Evolutionary conservation across 176 grass and related monocot genomes (phyloP).

Genomic region (Ensete glaucum): DNA sequence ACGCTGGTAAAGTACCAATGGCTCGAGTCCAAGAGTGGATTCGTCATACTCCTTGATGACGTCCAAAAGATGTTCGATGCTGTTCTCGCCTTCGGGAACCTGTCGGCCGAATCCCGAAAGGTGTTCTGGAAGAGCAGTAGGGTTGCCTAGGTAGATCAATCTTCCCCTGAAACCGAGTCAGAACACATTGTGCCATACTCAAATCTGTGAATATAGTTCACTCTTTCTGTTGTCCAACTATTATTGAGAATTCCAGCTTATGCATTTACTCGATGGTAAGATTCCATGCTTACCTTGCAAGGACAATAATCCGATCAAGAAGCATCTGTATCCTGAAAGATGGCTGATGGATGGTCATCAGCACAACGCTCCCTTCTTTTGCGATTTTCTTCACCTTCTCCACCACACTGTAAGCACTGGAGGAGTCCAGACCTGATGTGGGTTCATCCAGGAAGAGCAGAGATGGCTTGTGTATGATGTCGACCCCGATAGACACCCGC

Average conservation of each 20-base stretch:
- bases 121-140: constrained; percentile 33
- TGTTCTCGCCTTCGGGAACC: constrained; percentile 62
- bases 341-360: constrained; percentile 92
- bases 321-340: constrained; percentile 84
- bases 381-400: constrained; percentile 69
- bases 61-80: constrained; percentile 63
- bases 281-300: constrained; percentile 33
- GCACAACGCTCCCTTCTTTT: constrained; percentile 56
- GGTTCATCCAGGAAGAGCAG: constrained; percentile 62
- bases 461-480: constrained; percentile 63
- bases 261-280: too few species aligned
- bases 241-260: too few species aligned
- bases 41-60: constrained; percentile 72
- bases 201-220: too few species aligned
- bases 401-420: constrained; percentile 54
- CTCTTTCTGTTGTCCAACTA: too few species aligned
- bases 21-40: constrained; percentile 46
- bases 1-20: constrained; percentile 55
- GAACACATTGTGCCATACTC: background rate
- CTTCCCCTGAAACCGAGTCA: constrained; percentile 35
- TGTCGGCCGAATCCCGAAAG: constrained; percentile 45
- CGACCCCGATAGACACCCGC: constrained; percentile 51
- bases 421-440: constrained; percentile 69
- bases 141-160: constrained; percentile 47
- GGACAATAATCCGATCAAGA: constrained; percentile 65